phyloP scores from a whole-genome alignment of 495 filamentous ascomycete species.

The Penicillium nucicola region DNA sequence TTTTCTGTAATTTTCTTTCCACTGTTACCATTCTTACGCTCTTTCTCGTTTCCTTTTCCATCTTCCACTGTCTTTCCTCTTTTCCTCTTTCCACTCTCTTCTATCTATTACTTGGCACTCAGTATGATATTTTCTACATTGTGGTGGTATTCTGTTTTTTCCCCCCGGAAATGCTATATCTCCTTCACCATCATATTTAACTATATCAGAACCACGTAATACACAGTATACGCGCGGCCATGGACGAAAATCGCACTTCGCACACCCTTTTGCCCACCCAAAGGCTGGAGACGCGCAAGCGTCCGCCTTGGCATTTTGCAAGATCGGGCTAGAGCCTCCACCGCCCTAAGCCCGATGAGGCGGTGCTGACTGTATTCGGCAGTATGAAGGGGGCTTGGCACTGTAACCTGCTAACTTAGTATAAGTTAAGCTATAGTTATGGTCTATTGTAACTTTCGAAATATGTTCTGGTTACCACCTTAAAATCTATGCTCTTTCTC shows the following conservation, averaged over 20 bases:
- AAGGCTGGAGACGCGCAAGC: conserved; percentile 47
- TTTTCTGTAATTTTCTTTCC: conserved; percentile 13
- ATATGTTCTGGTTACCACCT: not conserved
- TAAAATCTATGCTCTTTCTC: too few species aligned
- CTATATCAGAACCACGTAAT: too few species aligned
- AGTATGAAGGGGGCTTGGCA: not conserved
- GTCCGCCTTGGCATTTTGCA: conserved; percentile 40
- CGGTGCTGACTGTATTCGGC: not conserved
- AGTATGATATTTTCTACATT: too few species aligned
- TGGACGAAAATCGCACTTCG: not conserved
- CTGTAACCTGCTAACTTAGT: not conserved
- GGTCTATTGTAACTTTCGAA: not conserved
- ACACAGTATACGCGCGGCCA: conserved; percentile 12
- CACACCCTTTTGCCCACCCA: conserved; percentile 3
- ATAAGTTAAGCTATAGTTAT: too few species aligned
- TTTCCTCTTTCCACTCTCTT: not conserved
- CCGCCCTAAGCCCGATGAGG: conserved; percentile 18
- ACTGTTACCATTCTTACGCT: not conserved
- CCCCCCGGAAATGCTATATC: too few species aligned
- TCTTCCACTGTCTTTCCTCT: too few species aligned
- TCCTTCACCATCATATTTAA: too few species aligned
- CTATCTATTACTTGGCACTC: conserved; percentile 4
- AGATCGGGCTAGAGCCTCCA: conserved; percentile 40
- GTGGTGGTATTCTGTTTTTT: too few species aligned
- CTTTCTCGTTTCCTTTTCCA: too few species aligned